These are phyloP conservation scores for Colletotrichum sp. DNA, from an alignment of 2,329 filamentous ascomycete genomes.

Conservation along the genomic window DNA sequence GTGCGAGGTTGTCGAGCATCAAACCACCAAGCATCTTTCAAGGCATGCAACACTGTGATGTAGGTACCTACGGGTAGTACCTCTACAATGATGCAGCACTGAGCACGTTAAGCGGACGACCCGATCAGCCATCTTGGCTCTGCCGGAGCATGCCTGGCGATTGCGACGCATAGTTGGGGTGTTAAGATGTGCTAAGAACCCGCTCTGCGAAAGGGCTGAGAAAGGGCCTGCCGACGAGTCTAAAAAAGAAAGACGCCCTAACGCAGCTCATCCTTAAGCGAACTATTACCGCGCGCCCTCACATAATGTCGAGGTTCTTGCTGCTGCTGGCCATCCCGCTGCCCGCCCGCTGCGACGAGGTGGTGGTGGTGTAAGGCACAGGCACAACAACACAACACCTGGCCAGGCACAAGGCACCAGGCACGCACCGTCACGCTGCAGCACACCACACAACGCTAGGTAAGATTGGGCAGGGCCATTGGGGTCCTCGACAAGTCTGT, in stretches of 20 bases:
- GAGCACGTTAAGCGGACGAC: not conserved
- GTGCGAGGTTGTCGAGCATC: not conserved
- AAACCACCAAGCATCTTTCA: not conserved
- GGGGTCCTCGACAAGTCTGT: not conserved
- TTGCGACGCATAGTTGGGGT: slow-evolving; percentile 14
- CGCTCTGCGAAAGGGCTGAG: not conserved
- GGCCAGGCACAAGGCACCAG: not conserved
- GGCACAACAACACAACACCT: not conserved
- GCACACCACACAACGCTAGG: not conserved
- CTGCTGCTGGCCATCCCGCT: not conserved
- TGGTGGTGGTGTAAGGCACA: not conserved
- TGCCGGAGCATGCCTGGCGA: not conserved
- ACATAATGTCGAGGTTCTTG: not conserved
- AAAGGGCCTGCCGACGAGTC: not conserved
- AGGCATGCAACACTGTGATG: not conserved
- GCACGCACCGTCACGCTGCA: not conserved
- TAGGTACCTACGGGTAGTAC: not conserved
- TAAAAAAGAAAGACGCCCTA: not conserved
- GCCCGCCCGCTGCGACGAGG: not conserved
- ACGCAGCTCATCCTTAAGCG: not conserved
- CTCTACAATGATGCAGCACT: not conserved
- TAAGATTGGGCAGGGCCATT: not conserved
- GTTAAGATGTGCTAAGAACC: slow-evolving; percentile 11
- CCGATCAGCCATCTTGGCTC: not conserved
- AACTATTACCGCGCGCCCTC: not conserved